Base-by-base conservation (phyloP, 441 rosid species). In the Lepidium campestre region DNA sequence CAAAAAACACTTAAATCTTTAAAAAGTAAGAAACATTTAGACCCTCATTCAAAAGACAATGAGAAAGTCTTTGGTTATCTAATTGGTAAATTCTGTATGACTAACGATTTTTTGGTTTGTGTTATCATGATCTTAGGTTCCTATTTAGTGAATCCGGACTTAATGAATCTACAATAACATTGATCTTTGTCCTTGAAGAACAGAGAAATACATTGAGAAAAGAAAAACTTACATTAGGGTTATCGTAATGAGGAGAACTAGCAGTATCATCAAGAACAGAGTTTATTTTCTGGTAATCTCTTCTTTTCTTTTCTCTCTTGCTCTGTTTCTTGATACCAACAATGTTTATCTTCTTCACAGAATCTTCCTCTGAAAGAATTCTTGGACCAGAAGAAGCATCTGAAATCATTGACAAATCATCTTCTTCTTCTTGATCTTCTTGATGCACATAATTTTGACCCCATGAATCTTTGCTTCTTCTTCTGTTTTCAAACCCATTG, bases 371-470 rank as follows among this genome's bases (percentile, higher is more conserved):
- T 20, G 44, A 68, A 23, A 86, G 62, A 56, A 80, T 85, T 17
- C 91, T 93, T 62, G 98, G 96, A 14, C 97, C 98, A n/a, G 98
- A 93, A 71, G 98, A 90, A 40, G 98, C 98, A 78, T 93, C 98
- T 9, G 98, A 93, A 35, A 90, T 83, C 98, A 93, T 90, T 2
- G 98, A 93, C 74, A 83, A 79, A 56, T 85, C 96, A 7, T 90
- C 97, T 45, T 83, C 91, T 10, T 82, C 91, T 2, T 76, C 91
- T 0, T 77, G 82, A 1, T 57, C 45, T 18, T 23, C 69, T 39
- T 52, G 52, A 64, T 63, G 39, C 35, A 71, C 17, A 57, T 59
- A 81, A 34, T 65, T 78, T 14, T 77, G 83, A 8, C 70, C 80
- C 32, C 79, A 74, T 35, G 65, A 75, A 22, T 62, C 62, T 22